phyloP scores from a whole-genome alignment of 2,329 filamentous ascomycete genomes.

The Colletotrichum australisinense region DNA sequence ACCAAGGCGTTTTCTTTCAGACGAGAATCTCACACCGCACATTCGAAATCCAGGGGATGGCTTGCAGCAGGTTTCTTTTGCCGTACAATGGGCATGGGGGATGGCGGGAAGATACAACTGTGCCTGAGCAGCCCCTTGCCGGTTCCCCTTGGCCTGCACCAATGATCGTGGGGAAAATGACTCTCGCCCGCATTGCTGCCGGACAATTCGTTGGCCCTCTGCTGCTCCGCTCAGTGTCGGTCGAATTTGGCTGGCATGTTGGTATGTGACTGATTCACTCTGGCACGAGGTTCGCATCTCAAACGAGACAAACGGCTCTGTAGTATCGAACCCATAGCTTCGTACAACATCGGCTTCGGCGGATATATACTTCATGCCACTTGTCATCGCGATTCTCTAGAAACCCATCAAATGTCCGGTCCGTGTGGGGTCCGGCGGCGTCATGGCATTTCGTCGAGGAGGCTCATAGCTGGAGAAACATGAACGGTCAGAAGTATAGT shows the following conservation, averaged over 20 bases:
- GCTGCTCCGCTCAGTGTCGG: neutral
- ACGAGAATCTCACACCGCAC: constrained; percentile 35
- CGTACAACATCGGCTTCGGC: constrained; percentile 22
- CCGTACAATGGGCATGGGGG: constrained; percentile 10
- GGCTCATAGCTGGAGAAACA: constrained; percentile 8
- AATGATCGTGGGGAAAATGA: constrained; percentile 14
- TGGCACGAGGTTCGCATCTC: constrained; percentile 32
- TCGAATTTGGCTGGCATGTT: constrained; percentile 6
- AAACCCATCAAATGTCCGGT: constrained; percentile 1
- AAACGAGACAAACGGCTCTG: constrained; percentile 24
- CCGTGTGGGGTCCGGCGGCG: constrained; percentile 3
- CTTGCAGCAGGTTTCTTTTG: constrained; percentile 34
- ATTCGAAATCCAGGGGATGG: constrained; percentile 26
- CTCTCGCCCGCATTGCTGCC: constrained; percentile 18
- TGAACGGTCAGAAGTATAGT: constrained; percentile 15
- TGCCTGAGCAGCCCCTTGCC: constrained; percentile 32
- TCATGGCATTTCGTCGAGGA: constrained; percentile 1
- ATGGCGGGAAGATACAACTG: constrained; percentile 33
- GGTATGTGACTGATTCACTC: constrained; percentile 26
- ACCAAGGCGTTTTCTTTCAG: constrained; percentile 25
- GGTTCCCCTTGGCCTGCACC: constrained; percentile 7
- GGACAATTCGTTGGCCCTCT: constrained; percentile 1
- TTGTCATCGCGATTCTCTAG: constrained; percentile 2
- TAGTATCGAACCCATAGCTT: constrained; percentile 2
- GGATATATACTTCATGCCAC: constrained; percentile 23